A percentile compares a stretch with the other conserved stretches of the same genome.
phyloP scores from a whole-genome alignment of 257 asterid genomes.

The Solanum gracilifrons region DNA sequence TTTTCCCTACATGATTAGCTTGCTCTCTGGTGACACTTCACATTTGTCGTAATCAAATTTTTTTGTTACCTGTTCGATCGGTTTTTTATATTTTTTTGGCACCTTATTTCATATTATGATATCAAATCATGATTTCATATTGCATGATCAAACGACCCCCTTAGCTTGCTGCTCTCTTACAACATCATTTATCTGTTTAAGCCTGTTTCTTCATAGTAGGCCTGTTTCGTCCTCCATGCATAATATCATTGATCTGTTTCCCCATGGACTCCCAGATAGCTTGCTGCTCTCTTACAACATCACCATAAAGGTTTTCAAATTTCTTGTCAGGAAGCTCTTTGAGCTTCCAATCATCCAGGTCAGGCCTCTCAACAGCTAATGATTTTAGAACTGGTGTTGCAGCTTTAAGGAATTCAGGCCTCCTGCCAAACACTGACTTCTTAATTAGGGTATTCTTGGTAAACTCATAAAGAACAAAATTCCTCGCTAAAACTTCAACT shows the following conservation, averaged over 20 bases:
- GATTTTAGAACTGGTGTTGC: slow-evolving; percentile 35
- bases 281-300: slow-evolving; percentile 46
- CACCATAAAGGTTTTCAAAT: slow-evolving; percentile 41
- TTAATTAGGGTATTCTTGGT: slow-evolving; percentile 39
- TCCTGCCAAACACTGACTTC: slow-evolving; percentile 13
- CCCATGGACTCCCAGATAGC: slow-evolving; percentile 40
- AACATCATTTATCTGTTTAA: no score
- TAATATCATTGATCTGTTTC: slow-evolving; percentile 13
- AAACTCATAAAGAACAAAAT: slow-evolving; percentile 50
- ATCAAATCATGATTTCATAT: no score
- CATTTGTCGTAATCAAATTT: background rate
- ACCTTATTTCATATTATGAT: no score
- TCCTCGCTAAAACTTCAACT: slow-evolving; percentile 33
- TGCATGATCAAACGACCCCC: no score
- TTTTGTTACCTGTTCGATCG: background rate
- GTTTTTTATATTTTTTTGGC: no score
- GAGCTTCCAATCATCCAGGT: slow-evolving; percentile 66
- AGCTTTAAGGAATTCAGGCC: slow-evolving; percentile 10
- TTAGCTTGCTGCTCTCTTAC: no score
- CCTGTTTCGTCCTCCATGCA: slow-evolving; percentile 7
- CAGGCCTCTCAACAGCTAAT: slow-evolving; percentile 45
- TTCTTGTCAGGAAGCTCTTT: slow-evolving; percentile 49
- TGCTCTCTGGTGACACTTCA: background rate
- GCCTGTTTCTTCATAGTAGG: slow-evolving; percentile 12
- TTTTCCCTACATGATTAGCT: background rate